Base-by-base conservation (phyloP, 352 stramenopile species). In the Phytophthora rubi region DNA sequence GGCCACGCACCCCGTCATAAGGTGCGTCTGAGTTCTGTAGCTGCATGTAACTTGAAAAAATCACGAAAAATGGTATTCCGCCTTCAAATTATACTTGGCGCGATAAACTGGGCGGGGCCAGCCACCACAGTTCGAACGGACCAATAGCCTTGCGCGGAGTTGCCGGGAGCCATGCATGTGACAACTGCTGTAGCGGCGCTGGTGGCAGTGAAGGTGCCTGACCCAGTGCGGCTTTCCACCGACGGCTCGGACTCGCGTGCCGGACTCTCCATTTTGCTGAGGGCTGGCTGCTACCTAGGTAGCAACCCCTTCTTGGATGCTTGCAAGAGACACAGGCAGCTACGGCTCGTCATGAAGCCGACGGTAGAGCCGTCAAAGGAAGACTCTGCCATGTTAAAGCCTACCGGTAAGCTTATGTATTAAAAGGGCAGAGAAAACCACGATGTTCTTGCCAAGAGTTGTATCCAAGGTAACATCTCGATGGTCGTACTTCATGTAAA, bases 21-120 rank as follows among this genome's bases (percentile, higher is more conserved):
- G 64, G 62, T 63, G 62, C 28, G 53, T 63, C 53, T 69, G 42
- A 63, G 59, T 59, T 9, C 39, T 21, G 18, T 21, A 21, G 44
- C 10, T 54, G 28, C 35, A 47, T 47, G 39, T 18, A 8, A 47
- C 39, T 16, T 6, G 39, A 45, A 47, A 47, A 47, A 47, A 39
- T 18, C 39, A 47, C 13, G 13, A 47, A 47, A 47, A 47, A n/a
- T 15, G 16, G 15, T 47, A 47, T 18, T 16, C 39, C 15, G 12
- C 12, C 39, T 47, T 16, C 57, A 26, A 59, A 59, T 15, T 39
- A 42, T 53, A 62, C 16, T 54, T 62, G 52, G 32, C 49, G 65
- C 57, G 37, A 71, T 49, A 71, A 58, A 71, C 45, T 15, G 51
- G 53, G 64, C 49, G 56, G 18, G 10, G 56, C 51, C 63, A 70